Percentiles rank a stretch among this genome's conserved stretches.
Conservation (phyloP, 192 early-diverging fungal species). For the Coemansia sp. region DNA sequence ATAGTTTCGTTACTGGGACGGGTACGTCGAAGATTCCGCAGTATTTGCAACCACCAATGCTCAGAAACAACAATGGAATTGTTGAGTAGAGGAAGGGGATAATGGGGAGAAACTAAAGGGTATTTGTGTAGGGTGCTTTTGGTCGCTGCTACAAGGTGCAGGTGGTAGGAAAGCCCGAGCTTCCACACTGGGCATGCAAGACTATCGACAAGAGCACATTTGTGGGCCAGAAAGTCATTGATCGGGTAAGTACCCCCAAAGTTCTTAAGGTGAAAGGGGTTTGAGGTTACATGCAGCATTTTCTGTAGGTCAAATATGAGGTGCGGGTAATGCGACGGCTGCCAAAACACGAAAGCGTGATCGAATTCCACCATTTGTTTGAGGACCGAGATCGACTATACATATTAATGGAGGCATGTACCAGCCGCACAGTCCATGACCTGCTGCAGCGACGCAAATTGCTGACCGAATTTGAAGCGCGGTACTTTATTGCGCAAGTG, state of each 20-base stretch:
- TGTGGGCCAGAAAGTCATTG: conserved; percentile 43
- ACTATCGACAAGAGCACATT: conserved; percentile 54
- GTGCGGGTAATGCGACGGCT: conserved; percentile 50
- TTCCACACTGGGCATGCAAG: conserved; percentile 63
- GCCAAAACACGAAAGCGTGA: conserved; percentile 74
- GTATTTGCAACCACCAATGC: neutral
- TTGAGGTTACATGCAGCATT: neutral
- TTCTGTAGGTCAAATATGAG: conserved; percentile 41
- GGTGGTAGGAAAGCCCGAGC: conserved; percentile 28
- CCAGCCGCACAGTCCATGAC: conserved; percentile 81
- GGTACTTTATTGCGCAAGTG: conserved; percentile 83
- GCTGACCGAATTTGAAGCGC: conserved; percentile 85
- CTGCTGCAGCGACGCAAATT: conserved; percentile 73
- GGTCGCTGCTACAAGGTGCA: conserved; percentile 78
- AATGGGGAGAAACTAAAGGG: conserved; percentile 3
- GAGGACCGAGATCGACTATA: conserved; percentile 87
- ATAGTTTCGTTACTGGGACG: conserved; percentile 37
- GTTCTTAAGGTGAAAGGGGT: neutral
- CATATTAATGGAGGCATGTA: conserved; percentile 90
- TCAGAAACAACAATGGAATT: neutral
- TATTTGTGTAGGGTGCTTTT: conserved; percentile 77
- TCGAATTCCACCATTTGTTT: conserved; percentile 76
- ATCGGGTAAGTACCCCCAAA: conserved; percentile 27
- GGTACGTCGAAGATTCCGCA: conserved; percentile 18
- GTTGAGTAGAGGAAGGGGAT: neutral